Percentiles rank a stretch among this genome's conserved stretches.
Conservation (phyloP, 2,329 filamentous ascomycete species). For the Fusarium keratoplasticum region DNA sequence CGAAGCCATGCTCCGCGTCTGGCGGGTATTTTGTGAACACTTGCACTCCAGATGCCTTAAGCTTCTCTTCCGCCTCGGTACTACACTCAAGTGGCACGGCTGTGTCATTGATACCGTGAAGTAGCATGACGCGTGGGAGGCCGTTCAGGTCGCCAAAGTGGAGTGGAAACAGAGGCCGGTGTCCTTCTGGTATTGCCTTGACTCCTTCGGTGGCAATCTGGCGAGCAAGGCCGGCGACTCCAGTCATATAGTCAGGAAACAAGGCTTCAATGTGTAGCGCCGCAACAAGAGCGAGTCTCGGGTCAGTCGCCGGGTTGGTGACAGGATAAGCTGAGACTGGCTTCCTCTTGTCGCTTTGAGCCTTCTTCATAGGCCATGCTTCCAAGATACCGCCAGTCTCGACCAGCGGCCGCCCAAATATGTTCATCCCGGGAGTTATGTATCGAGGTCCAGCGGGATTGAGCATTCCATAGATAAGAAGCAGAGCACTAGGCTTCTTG, state of each 20-base stretch:
- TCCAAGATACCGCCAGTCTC: constrained; percentile 12
- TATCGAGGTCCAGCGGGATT: constrained; percentile 18
- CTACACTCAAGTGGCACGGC: constrained; percentile 33
- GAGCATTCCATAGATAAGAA: constrained; percentile 35
- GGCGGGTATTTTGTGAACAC: constrained; percentile 27
- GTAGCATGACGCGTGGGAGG: constrained; percentile 24
- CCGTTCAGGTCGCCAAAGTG: constrained; percentile 9
- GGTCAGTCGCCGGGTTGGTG: neutral
- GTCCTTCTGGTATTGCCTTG: constrained; percentile 19
- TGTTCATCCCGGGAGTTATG: constrained; percentile 22
- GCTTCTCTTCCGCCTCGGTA: constrained; percentile 28
- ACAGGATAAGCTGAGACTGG: constrained; percentile 15
- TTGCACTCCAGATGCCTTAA: constrained; percentile 11
- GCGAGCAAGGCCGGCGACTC: constrained; percentile 4
- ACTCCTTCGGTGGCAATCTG: constrained; percentile 19
- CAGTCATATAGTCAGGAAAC: constrained; percentile 39
- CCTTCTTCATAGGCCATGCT: constrained; percentile 9
- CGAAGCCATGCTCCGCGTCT: constrained; percentile 36
- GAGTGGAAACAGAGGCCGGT: constrained; percentile 27
- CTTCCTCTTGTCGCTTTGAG: constrained; percentile 5
- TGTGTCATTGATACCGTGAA: constrained; percentile 36
- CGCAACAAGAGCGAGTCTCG: constrained; percentile 2
- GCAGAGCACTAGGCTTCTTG: constrained; percentile 13
- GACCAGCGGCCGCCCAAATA: constrained; percentile 16
- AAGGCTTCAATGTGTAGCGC: constrained; percentile 35